These are phyloP conservation scores for Stemphylium lycopersici DNA, from an alignment of 2,329 filamentous ascomycete genomes.

Conservation along the genomic window DNA sequence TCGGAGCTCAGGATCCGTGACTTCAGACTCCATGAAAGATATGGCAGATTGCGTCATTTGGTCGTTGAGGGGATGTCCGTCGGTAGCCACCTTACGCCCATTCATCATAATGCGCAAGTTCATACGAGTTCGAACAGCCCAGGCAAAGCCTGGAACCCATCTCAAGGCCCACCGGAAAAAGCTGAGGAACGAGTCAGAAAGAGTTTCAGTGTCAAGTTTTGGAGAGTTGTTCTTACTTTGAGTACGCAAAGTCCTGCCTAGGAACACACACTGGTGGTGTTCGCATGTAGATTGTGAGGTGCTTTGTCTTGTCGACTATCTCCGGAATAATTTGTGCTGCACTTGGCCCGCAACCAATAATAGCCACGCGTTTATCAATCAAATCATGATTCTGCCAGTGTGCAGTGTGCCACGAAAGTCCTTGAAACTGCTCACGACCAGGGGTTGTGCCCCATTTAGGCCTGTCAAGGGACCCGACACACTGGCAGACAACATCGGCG, in stretches of 20 bases:
- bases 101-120: not conserved
- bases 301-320: slow-evolving; percentile 19
- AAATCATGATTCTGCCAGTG: slow-evolving; percentile 44
- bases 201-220: not conserved
- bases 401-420: slow-evolving; percentile 50
- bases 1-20: not conserved
- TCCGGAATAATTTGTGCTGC: slow-evolving; percentile 51
- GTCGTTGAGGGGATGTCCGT: not conserved
- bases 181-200: not conserved
- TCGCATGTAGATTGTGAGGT: not conserved
- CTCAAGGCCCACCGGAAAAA: slow-evolving; percentile 1
- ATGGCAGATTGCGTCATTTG: not conserved
- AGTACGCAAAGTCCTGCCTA: not conserved
- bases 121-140: not conserved
- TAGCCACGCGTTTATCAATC: slow-evolving; percentile 46
- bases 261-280: not conserved
- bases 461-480: not conserved
- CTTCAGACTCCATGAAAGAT: not conserved
- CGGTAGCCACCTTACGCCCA: not conserved
- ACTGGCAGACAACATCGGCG: slow-evolving; percentile 3
- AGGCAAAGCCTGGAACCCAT: slow-evolving; percentile 1
- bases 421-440: slow-evolving; percentile 35
- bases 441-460: slow-evolving; percentile 1
- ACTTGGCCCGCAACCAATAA: slow-evolving; percentile 46
- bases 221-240: not conserved